phyloP scores from a whole-genome alignment of 2,329 filamentous ascomycete genomes.

The Colletotrichum truncatum region DNA sequence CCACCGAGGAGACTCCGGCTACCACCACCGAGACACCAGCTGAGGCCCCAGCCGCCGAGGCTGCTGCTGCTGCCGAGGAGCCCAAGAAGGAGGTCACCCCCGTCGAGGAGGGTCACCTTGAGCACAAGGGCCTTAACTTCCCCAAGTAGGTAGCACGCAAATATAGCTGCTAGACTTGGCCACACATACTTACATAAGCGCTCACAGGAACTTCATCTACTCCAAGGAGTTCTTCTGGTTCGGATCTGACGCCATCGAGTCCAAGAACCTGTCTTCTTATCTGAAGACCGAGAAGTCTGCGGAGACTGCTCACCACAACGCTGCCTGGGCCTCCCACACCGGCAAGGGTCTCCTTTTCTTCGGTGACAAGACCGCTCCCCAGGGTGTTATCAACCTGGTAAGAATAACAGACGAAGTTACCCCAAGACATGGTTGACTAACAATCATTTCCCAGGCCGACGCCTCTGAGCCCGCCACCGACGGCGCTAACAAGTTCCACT shows the following conservation, averaged over 20 bases:
- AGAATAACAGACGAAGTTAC: constrained; percentile 41
- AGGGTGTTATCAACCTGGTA: constrained; percentile 88
- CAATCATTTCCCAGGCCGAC: constrained; percentile 55
- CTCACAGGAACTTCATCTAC: constrained; percentile 82
- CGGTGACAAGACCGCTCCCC: constrained; percentile 83
- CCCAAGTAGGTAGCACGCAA: constrained; percentile 82
- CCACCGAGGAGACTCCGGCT: constrained; percentile 46
- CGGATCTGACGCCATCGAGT: constrained; percentile 75
- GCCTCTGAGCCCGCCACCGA: constrained; percentile 78
- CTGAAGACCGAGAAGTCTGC: constrained; percentile 89
- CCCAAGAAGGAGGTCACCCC: constrained; percentile 68
- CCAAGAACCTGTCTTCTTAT: constrained; percentile 79
- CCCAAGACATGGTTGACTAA: constrained; percentile 37
- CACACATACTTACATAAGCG: constrained; percentile 34
- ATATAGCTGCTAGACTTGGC: too few species aligned
- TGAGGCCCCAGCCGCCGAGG: constrained; percentile 46
- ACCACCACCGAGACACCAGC: constrained; percentile 48
- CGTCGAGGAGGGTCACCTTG: constrained; percentile 83
- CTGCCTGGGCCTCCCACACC: constrained; percentile 91
- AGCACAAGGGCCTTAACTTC: constrained; percentile 87
- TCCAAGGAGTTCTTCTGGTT: constrained; percentile 96
- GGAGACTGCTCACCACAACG: constrained; percentile 77
- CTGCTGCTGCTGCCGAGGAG: constrained; percentile 49
- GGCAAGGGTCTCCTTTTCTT: constrained; percentile 96
- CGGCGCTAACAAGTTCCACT: constrained; percentile 82